A percentile compares a stretch with the other conserved stretches of the same genome.
These are phyloP conservation scores for Solanum piurae DNA, from an alignment of 257 asterid genomes.

Conservation along the genomic window DNA sequence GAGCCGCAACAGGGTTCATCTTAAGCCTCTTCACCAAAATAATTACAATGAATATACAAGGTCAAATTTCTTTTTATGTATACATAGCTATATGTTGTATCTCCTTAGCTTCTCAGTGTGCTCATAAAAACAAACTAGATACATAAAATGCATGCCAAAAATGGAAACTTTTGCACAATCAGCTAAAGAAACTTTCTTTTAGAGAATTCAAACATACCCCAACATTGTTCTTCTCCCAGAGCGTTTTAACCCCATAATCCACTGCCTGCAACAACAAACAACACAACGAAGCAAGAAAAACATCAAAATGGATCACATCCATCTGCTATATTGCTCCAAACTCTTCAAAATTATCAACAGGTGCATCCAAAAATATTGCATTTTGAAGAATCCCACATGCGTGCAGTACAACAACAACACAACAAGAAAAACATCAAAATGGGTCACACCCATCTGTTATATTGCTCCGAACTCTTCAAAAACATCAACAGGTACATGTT, in stretches of 20 bases:
- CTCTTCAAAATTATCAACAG: background rate
- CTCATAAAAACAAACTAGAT: background rate
- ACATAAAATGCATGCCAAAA: background rate
- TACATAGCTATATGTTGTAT: background rate
- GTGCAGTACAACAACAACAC: background rate
- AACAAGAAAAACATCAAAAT: background rate
- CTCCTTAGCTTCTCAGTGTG: background rate
- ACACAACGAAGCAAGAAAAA: background rate
- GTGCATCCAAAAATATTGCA: background rate
- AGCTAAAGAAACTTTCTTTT: background rate
- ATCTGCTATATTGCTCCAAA: background rate
- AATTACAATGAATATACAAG: background rate
- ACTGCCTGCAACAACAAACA: conserved; percentile 35
- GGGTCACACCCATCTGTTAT: background rate
- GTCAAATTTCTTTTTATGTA: background rate
- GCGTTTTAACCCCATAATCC: conserved; percentile 49
- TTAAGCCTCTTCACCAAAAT: background rate
- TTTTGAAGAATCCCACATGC: background rate
- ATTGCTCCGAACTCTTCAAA: background rate
- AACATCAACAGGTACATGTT: background rate
- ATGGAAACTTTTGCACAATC: background rate
- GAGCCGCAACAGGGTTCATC: background rate
- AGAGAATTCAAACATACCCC: conserved; percentile 38
- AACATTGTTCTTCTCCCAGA: conserved; percentile 59
- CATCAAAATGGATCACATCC: background rate